These are phyloP conservation scores for Sclerotinia subarctica DNA, from an alignment of 2,329 filamentous ascomycete species.

Conservation along the genomic window DNA sequence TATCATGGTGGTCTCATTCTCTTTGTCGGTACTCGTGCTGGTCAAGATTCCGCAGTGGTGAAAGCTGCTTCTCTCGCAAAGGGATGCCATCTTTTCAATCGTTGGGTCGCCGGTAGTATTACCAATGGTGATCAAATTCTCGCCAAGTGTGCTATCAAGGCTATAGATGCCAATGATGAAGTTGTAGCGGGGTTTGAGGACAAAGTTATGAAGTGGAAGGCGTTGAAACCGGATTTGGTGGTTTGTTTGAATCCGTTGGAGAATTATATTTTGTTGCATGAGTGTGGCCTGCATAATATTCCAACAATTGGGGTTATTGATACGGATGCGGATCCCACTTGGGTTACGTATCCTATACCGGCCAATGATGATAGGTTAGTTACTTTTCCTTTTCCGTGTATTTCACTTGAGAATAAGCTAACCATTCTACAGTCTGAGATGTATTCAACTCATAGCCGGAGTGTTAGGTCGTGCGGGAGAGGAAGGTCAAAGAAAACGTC, in stretches of 20 bases:
- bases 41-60: constrained; percentile 78
- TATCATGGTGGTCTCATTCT: constrained; percentile 80
- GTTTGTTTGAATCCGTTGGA: constrained; percentile 90
- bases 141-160: constrained; percentile 63
- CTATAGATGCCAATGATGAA: constrained; percentile 73
- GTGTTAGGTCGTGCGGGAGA: constrained; percentile 82
- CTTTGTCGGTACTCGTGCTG: constrained; percentile 82
- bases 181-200: constrained; percentile 59
- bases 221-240: constrained; percentile 82
- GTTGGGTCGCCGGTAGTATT: constrained; percentile 88
- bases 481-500: constrained; percentile 66
- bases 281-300: constrained; percentile 83
- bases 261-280: constrained; percentile 85
- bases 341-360: constrained; percentile 94
- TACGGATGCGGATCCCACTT: constrained; percentile 86
- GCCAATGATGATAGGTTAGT: constrained; percentile 89
- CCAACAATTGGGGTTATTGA: constrained; percentile 95
- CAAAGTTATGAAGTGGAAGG: constrained; percentile 59
- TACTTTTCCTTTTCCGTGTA: neutral
- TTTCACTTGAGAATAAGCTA: constrained; percentile 27
- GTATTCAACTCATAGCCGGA: constrained; percentile 76
- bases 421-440: constrained; percentile 62
- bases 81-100: constrained; percentile 85
- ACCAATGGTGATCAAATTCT: constrained; percentile 92
- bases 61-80: constrained; percentile 73